These are phyloP conservation scores for Chamaecrista fasciculata DNA, from an alignment of 306 rosid species.

Conservation along the genomic window DNA sequence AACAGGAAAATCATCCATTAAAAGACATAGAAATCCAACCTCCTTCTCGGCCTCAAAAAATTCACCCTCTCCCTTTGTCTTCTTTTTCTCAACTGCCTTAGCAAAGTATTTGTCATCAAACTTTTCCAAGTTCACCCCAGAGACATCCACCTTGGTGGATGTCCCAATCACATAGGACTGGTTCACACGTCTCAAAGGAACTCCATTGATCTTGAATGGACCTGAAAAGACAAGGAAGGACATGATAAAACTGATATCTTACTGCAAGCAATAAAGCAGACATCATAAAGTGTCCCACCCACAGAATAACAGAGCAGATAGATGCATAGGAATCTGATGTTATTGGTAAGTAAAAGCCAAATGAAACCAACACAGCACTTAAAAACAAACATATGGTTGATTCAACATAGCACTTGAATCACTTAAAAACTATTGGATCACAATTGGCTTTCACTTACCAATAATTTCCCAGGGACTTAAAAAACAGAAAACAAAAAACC, in stretches of 20 bases:
- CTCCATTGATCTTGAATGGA: conserved; percentile 61
- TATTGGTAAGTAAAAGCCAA: background rate
- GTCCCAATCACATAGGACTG: conserved; percentile 60
- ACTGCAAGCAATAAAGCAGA: background rate
- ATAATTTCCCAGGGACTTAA: too few relatives aligned
- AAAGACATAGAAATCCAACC: conserved; percentile 23
- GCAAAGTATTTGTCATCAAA: conserved; percentile 54
- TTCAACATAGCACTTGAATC: too few relatives aligned
- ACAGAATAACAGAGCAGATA: background rate
- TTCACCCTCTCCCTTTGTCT: conserved; percentile 55
- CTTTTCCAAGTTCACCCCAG: conserved; percentile 47
- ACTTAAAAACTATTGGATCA: too few relatives aligned
- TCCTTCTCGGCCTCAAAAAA: conserved; percentile 59
- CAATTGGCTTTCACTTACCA: too few relatives aligned
- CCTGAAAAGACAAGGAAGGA: conserved; percentile 32
- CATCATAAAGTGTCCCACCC: background rate
- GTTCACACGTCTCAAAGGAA: conserved; percentile 64
- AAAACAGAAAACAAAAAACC: background rate
- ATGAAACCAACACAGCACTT: background rate
- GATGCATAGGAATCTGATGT: too few relatives aligned
- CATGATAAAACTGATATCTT: background rate
- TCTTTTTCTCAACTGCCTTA: conserved; percentile 48
- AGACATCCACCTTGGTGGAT: conserved; percentile 52
- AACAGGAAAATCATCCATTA: background rate
- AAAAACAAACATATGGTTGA: too few relatives aligned